These are phyloP conservation scores for Chaetomium olivaceum DNA, from an alignment of 2,329 filamentous ascomycete genomes.

Conservation along the genomic window DNA sequence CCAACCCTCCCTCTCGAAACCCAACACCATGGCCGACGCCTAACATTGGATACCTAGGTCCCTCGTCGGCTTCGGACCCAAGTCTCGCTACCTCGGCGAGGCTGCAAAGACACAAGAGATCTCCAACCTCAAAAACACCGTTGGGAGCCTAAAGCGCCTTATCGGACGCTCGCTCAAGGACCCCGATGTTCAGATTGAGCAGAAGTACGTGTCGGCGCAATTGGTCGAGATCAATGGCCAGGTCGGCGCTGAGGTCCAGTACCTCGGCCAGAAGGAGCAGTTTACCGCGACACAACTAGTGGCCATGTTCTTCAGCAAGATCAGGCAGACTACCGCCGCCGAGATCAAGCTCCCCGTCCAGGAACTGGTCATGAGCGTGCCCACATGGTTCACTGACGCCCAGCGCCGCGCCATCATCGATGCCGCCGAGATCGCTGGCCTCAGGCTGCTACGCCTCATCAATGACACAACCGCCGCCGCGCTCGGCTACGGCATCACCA, in stretches of 20 bases:
- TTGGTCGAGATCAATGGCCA: conserved; percentile 91
- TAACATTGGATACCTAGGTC: conserved; percentile 61
- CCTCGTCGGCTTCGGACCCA: conserved; percentile 91
- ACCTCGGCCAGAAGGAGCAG: conserved; percentile 90
- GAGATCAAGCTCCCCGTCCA: conserved; percentile 91
- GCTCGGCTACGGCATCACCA: conserved; percentile 96
- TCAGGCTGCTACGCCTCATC: conserved; percentile 91
- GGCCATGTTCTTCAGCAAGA: conserved; percentile 94
- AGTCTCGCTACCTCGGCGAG: conserved; percentile 92
- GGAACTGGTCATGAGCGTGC: conserved; percentile 91
- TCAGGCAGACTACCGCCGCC: conserved; percentile 80
- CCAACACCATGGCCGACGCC: conserved; percentile 24
- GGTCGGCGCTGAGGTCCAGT: conserved; percentile 90
- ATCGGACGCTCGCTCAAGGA: conserved; percentile 84
- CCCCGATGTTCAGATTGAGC: conserved; percentile 90
- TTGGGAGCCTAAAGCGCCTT: conserved; percentile 88
- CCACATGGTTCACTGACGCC: conserved; percentile 94
- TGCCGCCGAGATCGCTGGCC: conserved; percentile 86
- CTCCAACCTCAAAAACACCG: conserved; percentile 99
- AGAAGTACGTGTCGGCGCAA: conserved; percentile 82
- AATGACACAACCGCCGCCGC: conserved; percentile 98
- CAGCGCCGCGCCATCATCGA: conserved; percentile 89
- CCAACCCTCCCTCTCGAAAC: background rate
- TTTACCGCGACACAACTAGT: conserved; percentile 94
- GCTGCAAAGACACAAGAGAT: conserved; percentile 98